A percentile compares a stretch with the other conserved stretches of the same genome.
Evolutionary conservation across 306 rosid species (phyloP).

Genomic region (Vigna mungo): DNA sequence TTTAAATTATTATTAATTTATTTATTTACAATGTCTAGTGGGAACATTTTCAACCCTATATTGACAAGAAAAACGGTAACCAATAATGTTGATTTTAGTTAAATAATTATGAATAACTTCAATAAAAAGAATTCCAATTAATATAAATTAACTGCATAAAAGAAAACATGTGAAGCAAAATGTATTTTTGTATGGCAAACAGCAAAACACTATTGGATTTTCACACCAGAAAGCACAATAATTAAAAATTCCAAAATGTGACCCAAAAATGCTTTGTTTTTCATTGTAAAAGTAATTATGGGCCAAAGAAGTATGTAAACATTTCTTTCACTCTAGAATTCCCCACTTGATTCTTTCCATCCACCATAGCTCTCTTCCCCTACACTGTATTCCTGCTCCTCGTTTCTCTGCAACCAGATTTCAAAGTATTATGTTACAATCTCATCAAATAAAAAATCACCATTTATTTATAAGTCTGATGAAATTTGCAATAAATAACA

Average conservation of each 20-base stretch:
- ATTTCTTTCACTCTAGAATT: constrained; percentile 28
- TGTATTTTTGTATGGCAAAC: constrained; percentile 1
- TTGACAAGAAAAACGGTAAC: no score
- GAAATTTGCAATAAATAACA: no score
- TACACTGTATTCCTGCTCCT: neutral
- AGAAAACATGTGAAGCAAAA: constrained; percentile 8
- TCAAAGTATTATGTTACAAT: neutral
- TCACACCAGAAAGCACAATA: constrained; percentile 43
- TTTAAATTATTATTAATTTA: no score
- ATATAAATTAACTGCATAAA: neutral
- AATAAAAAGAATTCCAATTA: no score
- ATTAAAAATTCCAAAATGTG: constrained; percentile 8
- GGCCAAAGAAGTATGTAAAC: neutral
- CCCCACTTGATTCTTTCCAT: constrained; percentile 43
- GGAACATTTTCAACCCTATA: no score
- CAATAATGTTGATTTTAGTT: no score
- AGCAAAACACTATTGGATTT: constrained; percentile 28
- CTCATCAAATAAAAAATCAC: no score
- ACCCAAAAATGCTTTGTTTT: neutral
- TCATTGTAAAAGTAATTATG: neutral
- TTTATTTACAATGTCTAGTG: no score
- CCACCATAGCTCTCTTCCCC: constrained; percentile 41
- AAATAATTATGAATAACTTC: no score
- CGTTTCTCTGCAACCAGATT: constrained; percentile 43
- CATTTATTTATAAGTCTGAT: no score